These are phyloP conservation scores for Paxillus rubicundulus DNA, from an alignment of 768 basidiomycete species.

Conservation along the genomic window DNA sequence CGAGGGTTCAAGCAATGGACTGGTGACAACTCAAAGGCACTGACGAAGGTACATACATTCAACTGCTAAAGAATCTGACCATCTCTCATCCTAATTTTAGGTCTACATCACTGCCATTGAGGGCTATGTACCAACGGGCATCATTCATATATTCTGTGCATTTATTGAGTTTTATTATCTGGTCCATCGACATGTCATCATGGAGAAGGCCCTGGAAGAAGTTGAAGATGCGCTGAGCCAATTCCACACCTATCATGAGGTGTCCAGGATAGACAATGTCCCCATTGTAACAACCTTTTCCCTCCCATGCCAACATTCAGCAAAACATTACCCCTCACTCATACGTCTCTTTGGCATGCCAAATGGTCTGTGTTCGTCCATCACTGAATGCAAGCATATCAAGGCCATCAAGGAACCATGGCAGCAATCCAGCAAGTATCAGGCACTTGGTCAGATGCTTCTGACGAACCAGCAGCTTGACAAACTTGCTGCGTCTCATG, in stretches of 20 bases:
- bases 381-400: slow-evolving; percentile 36
- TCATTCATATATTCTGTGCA: slow-evolving; percentile 15
- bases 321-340: slow-evolving; percentile 24
- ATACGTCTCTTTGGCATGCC: slow-evolving; percentile 30
- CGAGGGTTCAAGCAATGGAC: slow-evolving; percentile 37
- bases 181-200: slow-evolving; percentile 16
- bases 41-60: slow-evolving; percentile 33
- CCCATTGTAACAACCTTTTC: slow-evolving; percentile 17
- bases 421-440: slow-evolving; percentile 23
- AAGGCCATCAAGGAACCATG: slow-evolving; percentile 36
- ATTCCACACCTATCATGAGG: slow-evolving; percentile 21
- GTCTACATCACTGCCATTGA: slow-evolving; percentile 28
- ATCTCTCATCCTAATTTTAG: slow-evolving; percentile 10
- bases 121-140: slow-evolving; percentile 16
- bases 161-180: slow-evolving; percentile 35
- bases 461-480: slow-evolving; percentile 24
- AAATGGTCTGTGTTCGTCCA: slow-evolving; percentile 36
- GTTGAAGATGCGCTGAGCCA: slow-evolving; percentile 16
- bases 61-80: not conserved
- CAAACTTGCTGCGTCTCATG: slow-evolving; percentile 21
- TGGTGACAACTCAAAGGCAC: slow-evolving; percentile 36
- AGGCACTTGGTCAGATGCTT: slow-evolving; percentile 31
- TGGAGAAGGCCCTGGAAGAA: slow-evolving; percentile 14
- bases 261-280: slow-evolving; percentile 12
- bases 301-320: slow-evolving; percentile 32